phyloP scores from a whole-genome alignment of 768 basidiomycete species.

The Leccinum ochraceum region DNA sequence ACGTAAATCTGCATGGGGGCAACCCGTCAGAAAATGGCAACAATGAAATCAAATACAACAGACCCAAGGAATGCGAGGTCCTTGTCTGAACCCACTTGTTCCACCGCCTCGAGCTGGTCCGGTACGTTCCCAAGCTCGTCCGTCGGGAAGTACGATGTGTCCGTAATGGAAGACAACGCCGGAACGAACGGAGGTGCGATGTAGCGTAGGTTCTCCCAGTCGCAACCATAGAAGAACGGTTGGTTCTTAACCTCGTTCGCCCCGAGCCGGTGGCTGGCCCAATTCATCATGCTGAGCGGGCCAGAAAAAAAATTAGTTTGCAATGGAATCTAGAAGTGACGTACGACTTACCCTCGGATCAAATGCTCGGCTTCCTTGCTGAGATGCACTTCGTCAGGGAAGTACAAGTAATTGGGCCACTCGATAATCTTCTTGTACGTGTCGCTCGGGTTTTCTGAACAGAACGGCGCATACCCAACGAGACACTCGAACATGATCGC shows the following conservation, averaged over 20 bases:
- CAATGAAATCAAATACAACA: conserved; percentile 19
- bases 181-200: conserved; percentile 98
- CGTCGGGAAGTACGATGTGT: conserved; percentile 96
- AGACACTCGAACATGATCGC: conserved; percentile 99
- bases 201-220: conserved; percentile 88
- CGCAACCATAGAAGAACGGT: conserved; percentile 93
- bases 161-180: conserved; percentile 86
- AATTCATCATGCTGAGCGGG: conserved; percentile 76
- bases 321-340: background rate
- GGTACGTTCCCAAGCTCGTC: conserved; percentile 81
- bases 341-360: conserved; percentile 65
- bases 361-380: conserved; percentile 91
- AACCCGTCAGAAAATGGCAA: conserved; percentile 2
- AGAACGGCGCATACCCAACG: conserved; percentile 97
- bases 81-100: conserved; percentile 64
- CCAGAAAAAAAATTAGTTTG: conserved; percentile 3
- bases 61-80: conserved; percentile 69
- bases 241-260: conserved; percentile 90
- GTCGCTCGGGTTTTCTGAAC: conserved; percentile 94
- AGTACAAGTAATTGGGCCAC: conserved; percentile 87
- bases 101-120: conserved; percentile 58
- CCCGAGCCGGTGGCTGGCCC: conserved; percentile 70
- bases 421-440: conserved; percentile 99
- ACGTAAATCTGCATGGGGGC: conserved; percentile 63
- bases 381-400: conserved; percentile 95